Conservation (phyloP, 1,284 basidiomycete genomes). For the Trichosporon asahii region DNA sequence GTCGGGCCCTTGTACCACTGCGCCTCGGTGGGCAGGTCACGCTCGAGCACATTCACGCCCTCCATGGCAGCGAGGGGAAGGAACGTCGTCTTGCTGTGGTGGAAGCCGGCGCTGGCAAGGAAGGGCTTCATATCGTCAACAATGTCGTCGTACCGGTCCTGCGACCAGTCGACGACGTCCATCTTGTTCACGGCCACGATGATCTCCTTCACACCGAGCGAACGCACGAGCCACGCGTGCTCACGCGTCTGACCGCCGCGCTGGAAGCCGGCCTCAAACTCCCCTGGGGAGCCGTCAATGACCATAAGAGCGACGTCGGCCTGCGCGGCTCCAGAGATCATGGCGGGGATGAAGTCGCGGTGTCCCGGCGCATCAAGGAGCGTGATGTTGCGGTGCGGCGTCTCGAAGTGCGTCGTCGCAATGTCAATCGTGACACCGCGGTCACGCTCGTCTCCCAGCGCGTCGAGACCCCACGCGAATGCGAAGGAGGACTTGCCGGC, state of each 20-base stretch:
- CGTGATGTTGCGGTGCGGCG: slow-evolving; percentile 75
- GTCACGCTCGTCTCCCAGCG: slow-evolving; percentile 86
- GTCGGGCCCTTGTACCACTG: slow-evolving; percentile 85
- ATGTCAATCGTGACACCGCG: slow-evolving; percentile 98
- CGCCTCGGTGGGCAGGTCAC: slow-evolving; percentile 32
- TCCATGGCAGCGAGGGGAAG: slow-evolving; percentile 86
- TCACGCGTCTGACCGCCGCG: slow-evolving; percentile 95
- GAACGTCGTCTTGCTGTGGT: slow-evolving; percentile 71
- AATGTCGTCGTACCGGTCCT: slow-evolving; percentile 81
- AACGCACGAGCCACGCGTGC: slow-evolving; percentile 86
- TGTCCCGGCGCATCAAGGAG: slow-evolving; percentile 96
- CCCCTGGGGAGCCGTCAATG: slow-evolving; percentile 82
- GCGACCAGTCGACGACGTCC: slow-evolving; percentile 80
- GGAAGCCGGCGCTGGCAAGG: slow-evolving; percentile 81
- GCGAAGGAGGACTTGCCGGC: slow-evolving; percentile 92
- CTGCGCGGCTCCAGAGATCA: slow-evolving; percentile 97
- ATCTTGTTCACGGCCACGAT: slow-evolving; percentile 94
- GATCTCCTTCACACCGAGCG: slow-evolving; percentile 89
- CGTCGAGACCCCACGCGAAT: slow-evolving; percentile 97
- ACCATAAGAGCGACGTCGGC: slow-evolving; percentile 96
- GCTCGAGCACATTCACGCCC: slow-evolving; percentile 69
- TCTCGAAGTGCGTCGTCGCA: slow-evolving; percentile 76
- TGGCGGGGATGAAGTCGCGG: slow-evolving; percentile 96
- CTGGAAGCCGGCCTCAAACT: slow-evolving; percentile 94
- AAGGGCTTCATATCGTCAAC: slow-evolving; percentile 71